Conservation (phyloP, 2,329 filamentous ascomycete genomes). For the Alternaria panax region DNA sequence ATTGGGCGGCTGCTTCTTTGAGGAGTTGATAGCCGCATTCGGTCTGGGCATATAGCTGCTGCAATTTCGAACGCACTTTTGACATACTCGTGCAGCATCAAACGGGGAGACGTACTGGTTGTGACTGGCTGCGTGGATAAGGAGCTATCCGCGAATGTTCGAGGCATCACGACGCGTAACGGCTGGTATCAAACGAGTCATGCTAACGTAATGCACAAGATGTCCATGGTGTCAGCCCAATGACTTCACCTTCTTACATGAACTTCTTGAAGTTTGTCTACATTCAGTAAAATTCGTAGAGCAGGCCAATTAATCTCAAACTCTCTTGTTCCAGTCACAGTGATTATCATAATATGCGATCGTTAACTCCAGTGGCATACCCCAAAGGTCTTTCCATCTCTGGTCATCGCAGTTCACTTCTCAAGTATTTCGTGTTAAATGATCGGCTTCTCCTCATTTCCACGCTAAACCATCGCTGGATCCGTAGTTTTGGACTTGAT, state of each 20-base stretch:
- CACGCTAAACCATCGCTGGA: too few species aligned
- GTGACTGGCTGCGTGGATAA: neutral
- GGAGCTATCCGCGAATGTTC: neutral
- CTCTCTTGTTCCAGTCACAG: neutral
- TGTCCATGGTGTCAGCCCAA: neutral
- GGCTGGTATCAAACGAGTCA: neutral
- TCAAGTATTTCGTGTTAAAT: neutral
- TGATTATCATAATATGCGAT: neutral
- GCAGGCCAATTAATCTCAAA: neutral
- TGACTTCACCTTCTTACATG: neutral
- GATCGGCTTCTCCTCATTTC: neutral
- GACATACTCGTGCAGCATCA: neutral
- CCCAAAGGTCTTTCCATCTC: neutral
- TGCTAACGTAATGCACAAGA: neutral
- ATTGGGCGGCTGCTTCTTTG: neutral
- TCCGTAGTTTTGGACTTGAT: neutral
- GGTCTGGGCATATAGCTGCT: neutral
- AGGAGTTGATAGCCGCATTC: neutral
- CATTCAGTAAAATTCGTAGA: neutral
- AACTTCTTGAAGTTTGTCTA: neutral
- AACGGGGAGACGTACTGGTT: neutral
- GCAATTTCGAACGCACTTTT: neutral
- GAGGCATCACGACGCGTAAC: neutral
- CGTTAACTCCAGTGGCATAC: neutral
- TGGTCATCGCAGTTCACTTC: neutral